Evolutionary conservation across 2,329 filamentous ascomycete genomes (phyloP).

Genomic region (Penicillium hesseltinei): DNA sequence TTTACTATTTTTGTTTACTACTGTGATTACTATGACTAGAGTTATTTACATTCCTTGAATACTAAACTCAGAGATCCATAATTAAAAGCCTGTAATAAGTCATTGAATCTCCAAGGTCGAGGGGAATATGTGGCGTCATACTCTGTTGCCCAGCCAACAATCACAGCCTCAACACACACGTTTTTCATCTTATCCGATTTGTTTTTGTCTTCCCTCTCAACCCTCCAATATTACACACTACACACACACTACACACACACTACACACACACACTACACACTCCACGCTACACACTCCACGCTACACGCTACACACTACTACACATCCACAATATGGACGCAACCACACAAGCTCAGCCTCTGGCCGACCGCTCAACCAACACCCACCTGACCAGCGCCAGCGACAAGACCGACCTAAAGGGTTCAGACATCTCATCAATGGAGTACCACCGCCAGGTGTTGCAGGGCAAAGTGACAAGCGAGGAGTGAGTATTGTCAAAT

Average conservation of each 20-base stretch:
- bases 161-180: constrained; percentile 16
- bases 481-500: constrained; percentile 35
- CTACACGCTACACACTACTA: background rate
- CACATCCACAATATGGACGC: constrained; percentile 30
- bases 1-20: background rate
- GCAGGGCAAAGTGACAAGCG: constrained; percentile 42
- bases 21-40: background rate
- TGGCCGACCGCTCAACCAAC: constrained; percentile 44
- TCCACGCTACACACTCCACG: no score
- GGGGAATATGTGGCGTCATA: constrained; percentile 10
- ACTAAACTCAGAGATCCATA: background rate
- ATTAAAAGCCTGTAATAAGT: background rate
- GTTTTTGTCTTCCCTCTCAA: constrained; percentile 6
- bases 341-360: constrained; percentile 34
- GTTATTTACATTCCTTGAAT: background rate
- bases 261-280: background rate
- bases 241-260: background rate
- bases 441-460: constrained; percentile 45
- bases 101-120: constrained; percentile 6
- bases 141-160: constrained; percentile 42
- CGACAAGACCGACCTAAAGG: constrained; percentile 36
- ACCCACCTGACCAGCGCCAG: constrained; percentile 34
- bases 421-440: constrained; percentile 38
- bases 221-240: constrained; percentile 1
- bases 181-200: constrained; percentile 28